Evolutionary conservation across 306 rosid species (phyloP), one percentile per base, ranked within the genome.

Genomic region (Casuarina cunninghamiana): DNA sequence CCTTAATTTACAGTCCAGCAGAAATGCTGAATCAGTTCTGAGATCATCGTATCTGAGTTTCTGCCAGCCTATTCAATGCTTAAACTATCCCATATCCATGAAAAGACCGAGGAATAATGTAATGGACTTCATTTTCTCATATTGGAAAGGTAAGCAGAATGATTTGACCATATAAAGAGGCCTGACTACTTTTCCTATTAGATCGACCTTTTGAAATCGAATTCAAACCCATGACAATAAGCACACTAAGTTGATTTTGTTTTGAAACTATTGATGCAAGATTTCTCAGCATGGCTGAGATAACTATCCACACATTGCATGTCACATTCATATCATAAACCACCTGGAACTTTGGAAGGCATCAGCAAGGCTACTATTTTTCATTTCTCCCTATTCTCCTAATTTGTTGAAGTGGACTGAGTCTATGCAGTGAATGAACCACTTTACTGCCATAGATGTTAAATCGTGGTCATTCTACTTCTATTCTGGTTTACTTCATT

Each of bases 401-500:
- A 74, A 54, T 44, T 43, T 69, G 46, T 41, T 3, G 46, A 78
- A 72, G 4, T 10, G n/a, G 35, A 77, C 41, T 54, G 51, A 55
- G 60, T 37, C 45, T 69, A 35, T 44, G 17, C 69, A 37, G 43
- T 6, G 13, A 63, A 63, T 38, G 11, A 38, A 63, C 6, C 46
- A 63, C 69, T 15, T 63, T 63, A 13, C 9, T 38, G 69, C 69
- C 3, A 71, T 39, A 53, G 50, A 80, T 7, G 10, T 38, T 37
- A 6, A 21, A 42, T 39, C 65, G 35, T 39, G 26, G 57, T 54
- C 6, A 7, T 46, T 46, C 16, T 68, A 5, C 49, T 77, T 54
- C 73, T 53, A 37, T 44, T 65, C 71, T 54, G 72, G 72, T 63
- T 45, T 42, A 21, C 38, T 60, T 17, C 32, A 62, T 72, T 63